phyloP scores from a whole-genome alignment of 2,329 filamentous ascomycete genomes.

The Pseudogymnoascus pannorum region DNA sequence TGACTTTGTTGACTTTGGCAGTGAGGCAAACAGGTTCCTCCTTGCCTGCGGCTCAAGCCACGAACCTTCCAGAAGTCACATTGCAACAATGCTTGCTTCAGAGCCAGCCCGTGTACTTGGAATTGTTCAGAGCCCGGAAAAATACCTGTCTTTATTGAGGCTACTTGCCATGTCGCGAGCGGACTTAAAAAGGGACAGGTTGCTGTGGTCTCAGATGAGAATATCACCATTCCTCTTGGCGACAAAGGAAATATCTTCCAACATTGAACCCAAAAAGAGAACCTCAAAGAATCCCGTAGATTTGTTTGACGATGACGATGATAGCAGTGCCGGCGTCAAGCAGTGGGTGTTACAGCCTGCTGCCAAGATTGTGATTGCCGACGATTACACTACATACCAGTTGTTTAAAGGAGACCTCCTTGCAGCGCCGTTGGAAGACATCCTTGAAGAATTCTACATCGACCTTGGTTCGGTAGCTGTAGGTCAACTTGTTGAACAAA shows the following conservation, averaged over 20 bases:
- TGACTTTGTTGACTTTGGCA: slow-evolving; percentile 91
- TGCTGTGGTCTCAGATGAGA: slow-evolving; percentile 70
- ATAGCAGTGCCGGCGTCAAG: slow-evolving; percentile 34
- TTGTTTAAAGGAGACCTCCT: slow-evolving; percentile 80
- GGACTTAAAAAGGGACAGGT: slow-evolving; percentile 68
- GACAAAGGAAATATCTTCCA: slow-evolving; percentile 58
- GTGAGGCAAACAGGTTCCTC: slow-evolving; percentile 80
- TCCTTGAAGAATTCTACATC: slow-evolving; percentile 75
- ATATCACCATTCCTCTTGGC: slow-evolving; percentile 71
- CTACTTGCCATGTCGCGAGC: slow-evolving; percentile 68
- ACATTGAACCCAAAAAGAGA: slow-evolving; percentile 19
- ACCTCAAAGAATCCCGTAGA: slow-evolving; percentile 12
- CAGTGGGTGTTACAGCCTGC: slow-evolving; percentile 68
- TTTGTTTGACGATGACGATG: slow-evolving; percentile 34
- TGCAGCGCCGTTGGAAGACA: slow-evolving; percentile 84
- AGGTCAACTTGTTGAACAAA: slow-evolving; percentile 70
- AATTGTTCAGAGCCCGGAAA: slow-evolving; percentile 72
- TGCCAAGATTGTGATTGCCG: slow-evolving; percentile 66
- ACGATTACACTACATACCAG: slow-evolving; percentile 84
- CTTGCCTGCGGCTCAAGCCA: slow-evolving; percentile 83
- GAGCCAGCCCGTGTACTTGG: slow-evolving; percentile 78
- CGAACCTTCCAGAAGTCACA: slow-evolving; percentile 80
- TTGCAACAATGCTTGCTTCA: slow-evolving; percentile 73
- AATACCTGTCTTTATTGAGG: slow-evolving; percentile 76
- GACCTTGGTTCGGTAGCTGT: slow-evolving; percentile 71